Conservation (phyloP, 2,329 filamentous ascomycete species). For the Hypoxylon sp. region DNA sequence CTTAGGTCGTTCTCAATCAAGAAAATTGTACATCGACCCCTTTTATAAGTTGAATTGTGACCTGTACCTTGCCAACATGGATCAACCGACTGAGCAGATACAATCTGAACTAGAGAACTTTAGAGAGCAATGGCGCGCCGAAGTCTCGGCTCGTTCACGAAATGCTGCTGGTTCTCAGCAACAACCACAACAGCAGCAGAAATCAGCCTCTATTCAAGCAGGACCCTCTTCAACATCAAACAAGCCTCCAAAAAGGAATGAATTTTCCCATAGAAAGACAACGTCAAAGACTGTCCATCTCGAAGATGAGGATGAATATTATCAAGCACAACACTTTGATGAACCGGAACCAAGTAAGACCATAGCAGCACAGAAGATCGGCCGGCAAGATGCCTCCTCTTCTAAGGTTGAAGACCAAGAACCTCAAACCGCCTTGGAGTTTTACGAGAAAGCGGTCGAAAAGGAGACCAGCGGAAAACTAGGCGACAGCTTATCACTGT, state of each 20-base stretch:
- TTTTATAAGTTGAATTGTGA: constrained; percentile 16
- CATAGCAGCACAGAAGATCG: constrained; percentile 40
- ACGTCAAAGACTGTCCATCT: constrained; percentile 30
- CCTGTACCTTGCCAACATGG: constrained; percentile 39
- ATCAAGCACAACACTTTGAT: constrained; percentile 52
- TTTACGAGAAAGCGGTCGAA: constrained; percentile 93
- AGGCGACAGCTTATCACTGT: constrained; percentile 89
- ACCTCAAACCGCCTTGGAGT: constrained; percentile 79
- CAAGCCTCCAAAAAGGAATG: constrained; percentile 42
- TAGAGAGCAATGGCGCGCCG: constrained; percentile 86
- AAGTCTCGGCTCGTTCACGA: constrained; percentile 69
- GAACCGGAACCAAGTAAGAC: constrained; percentile 48
- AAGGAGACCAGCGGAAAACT: constrained; percentile 87
- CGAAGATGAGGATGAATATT: constrained; percentile 53
- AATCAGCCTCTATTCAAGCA: constrained; percentile 30
- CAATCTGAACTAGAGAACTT: constrained; percentile 87
- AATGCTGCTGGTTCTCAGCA: constrained; percentile 47
- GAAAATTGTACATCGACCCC: constrained; percentile 7
- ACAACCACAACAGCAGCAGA: constrained; percentile 35
- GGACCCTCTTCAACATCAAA: constrained; percentile 42
- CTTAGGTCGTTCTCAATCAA: constrained; percentile 4
- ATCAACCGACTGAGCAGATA: constrained; percentile 54
- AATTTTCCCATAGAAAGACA: constrained; percentile 43
- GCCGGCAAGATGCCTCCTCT: constrained; percentile 29
- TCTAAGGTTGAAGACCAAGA: constrained; percentile 48